Base-by-base conservation (phyloP, 2,329 filamentous ascomycete species). In the Stagonosporopsis tanaceti region DNA sequence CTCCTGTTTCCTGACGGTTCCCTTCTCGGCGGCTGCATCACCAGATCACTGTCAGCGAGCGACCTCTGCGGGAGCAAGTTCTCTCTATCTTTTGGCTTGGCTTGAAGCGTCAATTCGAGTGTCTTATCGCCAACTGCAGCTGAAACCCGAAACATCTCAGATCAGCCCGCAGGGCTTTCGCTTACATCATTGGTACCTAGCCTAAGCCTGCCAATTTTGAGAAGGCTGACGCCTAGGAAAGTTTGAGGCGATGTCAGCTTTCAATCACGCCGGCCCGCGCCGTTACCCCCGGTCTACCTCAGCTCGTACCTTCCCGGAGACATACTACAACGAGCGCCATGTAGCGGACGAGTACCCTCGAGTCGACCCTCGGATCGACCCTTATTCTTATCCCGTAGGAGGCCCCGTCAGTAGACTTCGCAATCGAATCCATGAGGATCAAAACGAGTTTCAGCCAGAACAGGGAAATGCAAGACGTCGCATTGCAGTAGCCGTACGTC, bases 401-500 rank as follows among this genome's bases (percentile, higher is more conserved):
- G 64, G 64, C 12, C 65, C 67, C 1, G 58, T 66, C n/a, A 67
- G 57, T 14, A 54, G 62, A 14, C 44, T 61, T 20, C 63, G 63
- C 30, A 50, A 45, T 27, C 51, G 61, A 38, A 24, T 40, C 45
- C 48, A 42, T 25, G 32, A 50, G 22, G 53, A 53, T 30, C 56
- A 59, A 47, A 68, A 71, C 12, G 66, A 72, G 14, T 53, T 46
- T 17, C 22, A 41, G 14, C 45, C 70, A 38, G 78, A 80, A 15
- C 68, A 66, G 40, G 71, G 68, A 28, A 70, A 72, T 17, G 67
- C 78, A 24, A 78, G 83, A 55, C 78, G 82, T 53, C 81, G 85
- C 47, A 86, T 86, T 47, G 80, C 74, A 35, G 68, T 77, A 54
- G 75, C 75, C 41, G 75, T 77, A 65, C 66, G 75, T 73, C 20